Evolutionary conservation across 352 stramenopile species (phyloP), one percentile per base, ranked within the genome.

Genomic region (Globisporangium spinosum): DNA sequence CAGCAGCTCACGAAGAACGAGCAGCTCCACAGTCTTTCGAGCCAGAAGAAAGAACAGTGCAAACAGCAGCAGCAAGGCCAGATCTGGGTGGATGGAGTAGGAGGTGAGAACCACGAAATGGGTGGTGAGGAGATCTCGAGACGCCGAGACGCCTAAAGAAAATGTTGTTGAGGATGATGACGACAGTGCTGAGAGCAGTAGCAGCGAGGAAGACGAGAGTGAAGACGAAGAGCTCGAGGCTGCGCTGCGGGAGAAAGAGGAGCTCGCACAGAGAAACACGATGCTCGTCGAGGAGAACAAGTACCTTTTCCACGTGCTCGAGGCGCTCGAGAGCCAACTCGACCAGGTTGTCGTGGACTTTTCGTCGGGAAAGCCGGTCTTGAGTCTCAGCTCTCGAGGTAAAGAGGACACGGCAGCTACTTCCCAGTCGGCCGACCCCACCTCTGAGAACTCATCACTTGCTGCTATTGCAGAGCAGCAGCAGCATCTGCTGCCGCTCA

Each of bases 221-320:
- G 68, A 71, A 45, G 40, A 29, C 5, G 72, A 67, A 20, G 76
- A 77, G 12, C 58, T 70, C 6, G 64, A 66, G 29, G 56, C 17
- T 7, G 65, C 32, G 22, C 25, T 45, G 2, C 54, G n/a, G 59
- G 66, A 49, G 69, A 71, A 60, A 65, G 68, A 68, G 3, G 69
- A 76, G 64, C 70, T 90, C 2, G 76, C 82, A 59, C 62, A 75
- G 10, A 65, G 68, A n/a, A 83, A 79, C 43, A 66, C 74, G 25
- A 65, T 72, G 3, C 65, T 89, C 20, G 55, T 70, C 2, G 82
- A 87, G 59, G 82, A 87, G 58, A 90, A 89, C 67, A 74, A 74
- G 58, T 71, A 73, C 0, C 45, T 90, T 47, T 81, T 83, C 54
- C 68, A 74, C n/a, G 77, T 85, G 5, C 55, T 89, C 4, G 78